phyloP scores from a whole-genome alignment of 768 basidiomycete species.

The Mycena albidolilacea region DNA sequence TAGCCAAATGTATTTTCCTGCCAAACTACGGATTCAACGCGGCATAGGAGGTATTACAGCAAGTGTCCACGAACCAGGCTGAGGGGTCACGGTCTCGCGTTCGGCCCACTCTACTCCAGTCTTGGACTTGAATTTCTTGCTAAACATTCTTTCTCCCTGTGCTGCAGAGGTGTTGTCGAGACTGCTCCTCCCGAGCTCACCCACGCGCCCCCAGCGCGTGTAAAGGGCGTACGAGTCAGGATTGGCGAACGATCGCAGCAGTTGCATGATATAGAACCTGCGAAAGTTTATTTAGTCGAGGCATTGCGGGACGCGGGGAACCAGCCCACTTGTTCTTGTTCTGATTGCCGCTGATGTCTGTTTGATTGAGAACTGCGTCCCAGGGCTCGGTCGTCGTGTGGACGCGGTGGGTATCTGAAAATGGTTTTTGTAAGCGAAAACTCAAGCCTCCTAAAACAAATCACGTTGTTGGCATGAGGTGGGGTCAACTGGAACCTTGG shows the following conservation, averaged over 20 bases:
- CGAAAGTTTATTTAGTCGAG: no score
- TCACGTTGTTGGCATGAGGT: neutral
- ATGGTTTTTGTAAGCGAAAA: neutral
- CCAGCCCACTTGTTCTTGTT: slow-evolving; percentile 25
- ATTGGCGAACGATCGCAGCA: neutral
- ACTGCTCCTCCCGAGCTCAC: neutral
- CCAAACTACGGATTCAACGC: neutral
- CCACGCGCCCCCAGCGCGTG: slow-evolving; percentile 21
- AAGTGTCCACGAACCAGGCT: neutral
- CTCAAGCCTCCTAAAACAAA: neutral
- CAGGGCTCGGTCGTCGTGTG: slow-evolving; percentile 15
- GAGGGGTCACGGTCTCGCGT: neutral
- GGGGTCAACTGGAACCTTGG: slow-evolving; percentile 7
- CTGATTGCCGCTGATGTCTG: slow-evolving; percentile 16
- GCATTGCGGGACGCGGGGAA: no score
- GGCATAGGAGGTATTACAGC: neutral
- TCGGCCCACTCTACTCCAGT: slow-evolving; percentile 9
- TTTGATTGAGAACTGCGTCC: slow-evolving; percentile 18
- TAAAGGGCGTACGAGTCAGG: slow-evolving; percentile 8
- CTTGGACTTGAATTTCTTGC: slow-evolving; percentile 23
- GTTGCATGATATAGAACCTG: slow-evolving; percentile 26
- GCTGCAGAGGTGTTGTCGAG: neutral
- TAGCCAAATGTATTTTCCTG: slow-evolving; percentile 27
- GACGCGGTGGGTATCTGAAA: slow-evolving; percentile 15
- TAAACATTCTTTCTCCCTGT: slow-evolving; percentile 1